Evolutionary conservation across 345 rosid genomes (phyloP).

Genomic region (Lenwebbia sp.): DNA sequence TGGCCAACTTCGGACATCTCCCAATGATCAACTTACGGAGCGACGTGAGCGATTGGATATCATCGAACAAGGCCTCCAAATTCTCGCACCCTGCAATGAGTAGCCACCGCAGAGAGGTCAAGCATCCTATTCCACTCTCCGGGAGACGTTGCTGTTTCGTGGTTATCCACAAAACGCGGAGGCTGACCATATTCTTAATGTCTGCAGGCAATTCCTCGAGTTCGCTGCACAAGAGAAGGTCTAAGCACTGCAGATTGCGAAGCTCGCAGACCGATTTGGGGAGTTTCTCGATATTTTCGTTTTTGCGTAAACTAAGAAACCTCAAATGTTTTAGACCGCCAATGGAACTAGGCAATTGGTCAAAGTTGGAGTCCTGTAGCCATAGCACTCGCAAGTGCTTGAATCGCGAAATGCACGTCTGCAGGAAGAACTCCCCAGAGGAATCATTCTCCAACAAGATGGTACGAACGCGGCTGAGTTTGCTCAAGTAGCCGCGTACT

Average conservation of each 20-base stretch:
- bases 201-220: slow-evolving; percentile 7
- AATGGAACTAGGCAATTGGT: not conserved
- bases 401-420: not conserved
- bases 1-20: not conserved
- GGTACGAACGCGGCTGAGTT: not conserved
- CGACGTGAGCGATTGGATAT: not conserved
- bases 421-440: not conserved
- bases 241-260: slow-evolving; percentile 1
- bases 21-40: not conserved
- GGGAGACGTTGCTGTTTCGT: not conserved
- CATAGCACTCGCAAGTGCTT: not conserved
- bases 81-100: not conserved
- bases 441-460: not conserved
- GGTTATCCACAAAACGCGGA: not conserved
- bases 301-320: not conserved
- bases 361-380: not conserved
- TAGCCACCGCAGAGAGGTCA: slow-evolving; percentile 5
- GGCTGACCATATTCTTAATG: slow-evolving; percentile 1
- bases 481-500: not conserved
- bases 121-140: slow-evolving; percentile 1
- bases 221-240: not conserved
- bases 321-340: slow-evolving; percentile 15
- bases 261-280: slow-evolving; percentile 8
- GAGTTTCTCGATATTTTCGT: not conserved
- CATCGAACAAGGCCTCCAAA: slow-evolving; percentile 5